Percentiles rank a stretch among this genome's conserved stretches.
Evolutionary conservation across 495 filamentous ascomycete species (phyloP).

Genomic region (Parmelia sp.): DNA sequence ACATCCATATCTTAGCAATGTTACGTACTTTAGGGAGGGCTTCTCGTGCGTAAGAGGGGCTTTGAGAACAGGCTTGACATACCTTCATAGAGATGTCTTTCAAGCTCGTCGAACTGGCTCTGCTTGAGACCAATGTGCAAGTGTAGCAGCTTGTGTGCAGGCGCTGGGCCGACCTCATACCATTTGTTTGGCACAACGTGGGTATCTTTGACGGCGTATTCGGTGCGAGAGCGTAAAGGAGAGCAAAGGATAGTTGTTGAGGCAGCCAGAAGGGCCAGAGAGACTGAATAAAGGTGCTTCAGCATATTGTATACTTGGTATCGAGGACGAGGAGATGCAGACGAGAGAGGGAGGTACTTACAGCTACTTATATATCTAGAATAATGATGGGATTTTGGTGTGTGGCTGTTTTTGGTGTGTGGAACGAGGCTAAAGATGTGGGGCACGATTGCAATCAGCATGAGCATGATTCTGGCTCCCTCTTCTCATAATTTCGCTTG

Average conservation of each 20-base stretch:
- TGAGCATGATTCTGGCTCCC: no score
- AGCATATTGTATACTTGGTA: conserved; percentile 5
- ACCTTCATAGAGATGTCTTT: conserved; percentile 40
- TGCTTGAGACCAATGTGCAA: conserved; percentile 42
- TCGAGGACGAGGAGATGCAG: background rate
- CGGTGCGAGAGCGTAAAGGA: conserved; percentile 17
- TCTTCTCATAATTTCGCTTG: no score
- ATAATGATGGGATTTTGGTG: no score
- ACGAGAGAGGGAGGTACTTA: conserved; percentile 1
- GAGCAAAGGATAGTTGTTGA: conserved; percentile 4
- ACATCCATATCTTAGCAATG: background rate
- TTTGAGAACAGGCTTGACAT: background rate
- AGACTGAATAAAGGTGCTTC: conserved; percentile 11
- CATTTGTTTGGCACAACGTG: conserved; percentile 45
- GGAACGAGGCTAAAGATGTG: no score
- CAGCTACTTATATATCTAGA: no score
- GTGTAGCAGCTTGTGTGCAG: conserved; percentile 32
- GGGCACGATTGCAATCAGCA: no score
- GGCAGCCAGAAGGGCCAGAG: conserved; percentile 9
- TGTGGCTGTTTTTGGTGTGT: no score
- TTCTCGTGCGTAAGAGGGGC: no score
- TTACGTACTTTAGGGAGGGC: background rate
- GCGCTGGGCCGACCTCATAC: conserved; percentile 41
- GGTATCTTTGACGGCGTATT: conserved; percentile 48
- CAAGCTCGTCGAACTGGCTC: conserved; percentile 37